Evolutionary conservation across 1,284 basidiomycete genomes (phyloP), one percentile per base, ranked within the genome.

Genomic region (Puccinia triticina): DNA sequence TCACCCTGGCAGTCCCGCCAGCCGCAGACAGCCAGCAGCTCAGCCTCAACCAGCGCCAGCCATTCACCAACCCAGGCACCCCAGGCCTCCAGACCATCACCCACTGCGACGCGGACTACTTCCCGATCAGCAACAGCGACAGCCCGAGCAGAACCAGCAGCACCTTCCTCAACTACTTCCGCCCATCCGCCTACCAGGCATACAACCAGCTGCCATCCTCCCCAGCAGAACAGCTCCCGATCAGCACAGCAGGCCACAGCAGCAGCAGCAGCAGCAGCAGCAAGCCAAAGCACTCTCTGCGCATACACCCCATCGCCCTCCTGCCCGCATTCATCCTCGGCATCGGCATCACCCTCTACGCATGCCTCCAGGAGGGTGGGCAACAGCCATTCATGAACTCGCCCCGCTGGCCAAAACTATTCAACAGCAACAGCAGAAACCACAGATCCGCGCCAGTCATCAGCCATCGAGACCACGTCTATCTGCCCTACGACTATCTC

Each of bases 251-350:
- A 32, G 48, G 26, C 69, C n/a, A 72, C 26, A 72, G 7, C 40
- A 7, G 26, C 7, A 57, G 23, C 50, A 53, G n/a, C n/a, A 53
- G 5, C 50, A 53, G 50, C 50, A 14, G 55, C n/a, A 61, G 16
- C 59, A 29, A 29, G 29, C 26, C 8, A 29, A 61, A 61, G 3
- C 4, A 3, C 16, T 5, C 29, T 18, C 59, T 32, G 14, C n/a
- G n/a, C 59, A 21, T 80, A 5, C 69, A 80, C 37, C 69, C 69
- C 10, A 48, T 80, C 34, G 29, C 50, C 26, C 57, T 80, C 14
- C 66, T 80, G 34, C 78, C 69, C 59, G 69, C 67, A 34, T 80
- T 80, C 69, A 64, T 73, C 18, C 48, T 80, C 16, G 78, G 78
- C 3, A 55, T 79, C 50, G 10, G 71, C 29, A 23, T 71, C 55